Base-by-base conservation (phyloP, 306 rosid species). In the Fragaria ananassa region DNA sequence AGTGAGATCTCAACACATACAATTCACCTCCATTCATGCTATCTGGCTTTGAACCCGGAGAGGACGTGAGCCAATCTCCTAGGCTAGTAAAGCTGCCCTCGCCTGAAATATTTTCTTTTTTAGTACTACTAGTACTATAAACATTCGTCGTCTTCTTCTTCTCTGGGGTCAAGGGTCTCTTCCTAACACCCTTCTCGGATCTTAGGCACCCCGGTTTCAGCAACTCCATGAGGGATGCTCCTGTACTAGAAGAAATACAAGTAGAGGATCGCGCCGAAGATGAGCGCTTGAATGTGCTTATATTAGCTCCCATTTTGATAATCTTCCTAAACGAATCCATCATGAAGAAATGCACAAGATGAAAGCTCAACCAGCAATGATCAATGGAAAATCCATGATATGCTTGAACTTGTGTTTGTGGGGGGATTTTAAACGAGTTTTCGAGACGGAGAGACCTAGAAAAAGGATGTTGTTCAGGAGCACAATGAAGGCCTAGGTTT, bases 401-500 rank as follows among this genome's bases (percentile, higher is more conserved):
- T 49, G 80, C 29, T 29, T 60, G 63, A 49, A 61, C 44, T 54
- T 1, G 50, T 2, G 4, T 44, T 29, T 42, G 5, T 57, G 46
- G 11, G 1, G 42, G 83, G 63, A 19, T 17, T 72, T 49, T 58
- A 35, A 42, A 71, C 62, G 57, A 25, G 39, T 17, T 37, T 42
- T 8, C 7, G 41, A 68, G 79, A 51, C 79, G 82, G 82, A 78
- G 69, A 25, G 10, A 18, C 78, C 81, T 21, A 81, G 68, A 79
- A 6, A 63, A 35, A 25, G 58, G 18, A 14, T 12, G 51, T 45
- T 51, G 73, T 42, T 10, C 72, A 42, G 10, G 64, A 63, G 29
- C 77, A 70, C 84, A 71, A 81, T 72, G 62, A 50, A 46, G 70
- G 72, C 82, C 57, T 82, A 27, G 79, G 44, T 77, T 23, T 67